Percentiles rank a stretch among this genome's conserved stretches.
phyloP scores from a whole-genome alignment of 164 flowering plant genomes.

The Dillenia suffruticosa region DNA sequence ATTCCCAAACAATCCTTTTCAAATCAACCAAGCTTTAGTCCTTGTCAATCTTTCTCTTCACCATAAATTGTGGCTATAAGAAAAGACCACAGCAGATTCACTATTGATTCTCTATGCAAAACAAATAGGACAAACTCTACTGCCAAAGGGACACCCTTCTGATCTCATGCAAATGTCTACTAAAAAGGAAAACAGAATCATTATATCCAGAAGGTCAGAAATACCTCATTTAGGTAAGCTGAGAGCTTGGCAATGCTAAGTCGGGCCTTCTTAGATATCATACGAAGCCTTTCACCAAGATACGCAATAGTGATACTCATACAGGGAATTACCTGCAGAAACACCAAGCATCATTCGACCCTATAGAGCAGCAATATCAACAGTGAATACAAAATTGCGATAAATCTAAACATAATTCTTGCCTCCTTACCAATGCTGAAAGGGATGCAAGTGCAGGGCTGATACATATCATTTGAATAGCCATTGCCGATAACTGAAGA shows the following conservation, averaged over 20 bases:
- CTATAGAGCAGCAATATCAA: background rate
- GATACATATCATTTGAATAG: constrained; percentile 66
- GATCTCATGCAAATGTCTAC: no score
- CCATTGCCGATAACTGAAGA: constrained; percentile 82
- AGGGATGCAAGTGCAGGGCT: constrained; percentile 71
- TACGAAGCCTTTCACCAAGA: constrained; percentile 75
- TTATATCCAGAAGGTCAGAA: background rate
- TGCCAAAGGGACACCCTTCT: no score
- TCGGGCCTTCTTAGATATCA: constrained; percentile 63
- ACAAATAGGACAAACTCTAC: no score
- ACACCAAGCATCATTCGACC: constrained; percentile 2
- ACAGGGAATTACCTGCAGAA: constrained; percentile 64
- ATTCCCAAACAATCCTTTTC: no score
- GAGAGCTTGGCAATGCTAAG: constrained; percentile 68
- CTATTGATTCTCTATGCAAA: no score
- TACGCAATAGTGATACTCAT: constrained; percentile 52
- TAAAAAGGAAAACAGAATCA: no score
- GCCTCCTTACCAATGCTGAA: constrained; percentile 55
- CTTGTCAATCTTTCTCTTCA: no score
- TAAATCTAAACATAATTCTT: background rate
- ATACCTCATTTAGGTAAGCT: constrained; percentile 89
- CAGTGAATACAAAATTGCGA: background rate
- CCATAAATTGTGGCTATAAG: no score
- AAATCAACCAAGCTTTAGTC: no score
- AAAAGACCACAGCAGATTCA: no score